Conservation (phyloP, 2,329 filamentous ascomycete genomes). For the Clarireedia hainanense region DNA sequence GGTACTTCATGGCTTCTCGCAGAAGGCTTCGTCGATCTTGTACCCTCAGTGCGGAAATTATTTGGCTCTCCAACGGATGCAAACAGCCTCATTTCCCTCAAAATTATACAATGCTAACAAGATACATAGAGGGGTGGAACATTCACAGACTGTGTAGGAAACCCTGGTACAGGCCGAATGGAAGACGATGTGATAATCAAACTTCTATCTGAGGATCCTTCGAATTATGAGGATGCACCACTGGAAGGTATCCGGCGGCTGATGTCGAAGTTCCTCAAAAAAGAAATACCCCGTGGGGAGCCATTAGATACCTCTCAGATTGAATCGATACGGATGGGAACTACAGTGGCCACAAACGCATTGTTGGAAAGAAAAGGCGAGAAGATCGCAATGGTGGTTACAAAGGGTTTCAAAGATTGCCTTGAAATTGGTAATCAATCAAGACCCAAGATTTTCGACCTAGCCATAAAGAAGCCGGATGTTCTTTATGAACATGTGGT, state of each 20-base stretch:
- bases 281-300: constrained; percentile 72
- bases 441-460: constrained; percentile 81
- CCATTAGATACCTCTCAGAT: constrained; percentile 75
- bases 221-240: constrained; percentile 85
- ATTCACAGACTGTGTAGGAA: constrained; percentile 88
- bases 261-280: constrained; percentile 66
- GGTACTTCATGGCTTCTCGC: not conserved
- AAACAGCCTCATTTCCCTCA: not conserved
- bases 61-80: constrained; percentile 10
- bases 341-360: constrained; percentile 89
- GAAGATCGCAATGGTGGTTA: constrained; percentile 79
- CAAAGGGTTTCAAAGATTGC: constrained; percentile 81
- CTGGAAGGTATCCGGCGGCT: constrained; percentile 85
- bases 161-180: constrained; percentile 60
- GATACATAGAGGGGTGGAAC: constrained; percentile 65
- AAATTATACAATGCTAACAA: not conserved
- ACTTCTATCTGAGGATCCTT: constrained; percentile 80
- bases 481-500: constrained; percentile 78
- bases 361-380: constrained; percentile 86
- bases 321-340: constrained; percentile 91
- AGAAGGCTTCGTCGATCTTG: not conserved
- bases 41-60: not conserved
- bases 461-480: constrained; percentile 80
- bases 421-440: constrained; percentile 86
- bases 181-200: constrained; percentile 77